Evolutionary conservation across 2,329 filamentous ascomycete species (phyloP).

Genomic region (Thermomyces lanuginosus): DNA sequence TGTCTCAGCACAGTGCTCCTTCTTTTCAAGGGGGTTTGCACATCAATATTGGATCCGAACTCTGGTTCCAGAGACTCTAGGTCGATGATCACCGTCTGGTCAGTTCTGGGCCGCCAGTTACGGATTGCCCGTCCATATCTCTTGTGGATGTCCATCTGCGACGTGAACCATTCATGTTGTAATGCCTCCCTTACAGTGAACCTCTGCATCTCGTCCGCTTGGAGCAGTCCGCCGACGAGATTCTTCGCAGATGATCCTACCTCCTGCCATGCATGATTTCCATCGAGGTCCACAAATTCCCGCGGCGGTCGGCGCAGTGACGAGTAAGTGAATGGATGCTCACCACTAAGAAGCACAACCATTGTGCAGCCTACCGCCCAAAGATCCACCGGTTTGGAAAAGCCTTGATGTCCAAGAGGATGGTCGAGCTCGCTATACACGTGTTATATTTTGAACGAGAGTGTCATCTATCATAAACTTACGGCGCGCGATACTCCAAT

Average conservation of each 20-base stretch:
- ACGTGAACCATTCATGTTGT: conserved; percentile 40
- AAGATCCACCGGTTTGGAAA: conserved; percentile 44
- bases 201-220: conserved; percentile 33
- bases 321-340: conserved; percentile 29
- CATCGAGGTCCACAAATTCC: conserved; percentile 31
- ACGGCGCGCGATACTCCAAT: conserved; percentile 43
- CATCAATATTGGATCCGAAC: no score
- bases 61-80: no score
- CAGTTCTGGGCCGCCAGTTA: conserved; percentile 37
- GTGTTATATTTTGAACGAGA: conserved; percentile 1
- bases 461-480: conserved; percentile 19
- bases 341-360: conserved; percentile 35
- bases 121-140: conserved; percentile 34
- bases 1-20: no score
- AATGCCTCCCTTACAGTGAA: conserved; percentile 40
- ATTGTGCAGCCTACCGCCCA: conserved; percentile 46
- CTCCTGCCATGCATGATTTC: conserved; percentile 26
- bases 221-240: conserved; percentile 37
- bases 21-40: no score
- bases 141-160: conserved; percentile 35
- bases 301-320: conserved; percentile 21
- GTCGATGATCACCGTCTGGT: no score
- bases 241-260: conserved; percentile 32
- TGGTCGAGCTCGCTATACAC: conserved; percentile 13
- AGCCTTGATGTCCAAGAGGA: conserved; percentile 17